Evolutionary conservation across 2,329 filamentous ascomycete genomes (phyloP), one percentile per base, ranked within the genome.

Genomic region (Hypoxylon sp.): DNA sequence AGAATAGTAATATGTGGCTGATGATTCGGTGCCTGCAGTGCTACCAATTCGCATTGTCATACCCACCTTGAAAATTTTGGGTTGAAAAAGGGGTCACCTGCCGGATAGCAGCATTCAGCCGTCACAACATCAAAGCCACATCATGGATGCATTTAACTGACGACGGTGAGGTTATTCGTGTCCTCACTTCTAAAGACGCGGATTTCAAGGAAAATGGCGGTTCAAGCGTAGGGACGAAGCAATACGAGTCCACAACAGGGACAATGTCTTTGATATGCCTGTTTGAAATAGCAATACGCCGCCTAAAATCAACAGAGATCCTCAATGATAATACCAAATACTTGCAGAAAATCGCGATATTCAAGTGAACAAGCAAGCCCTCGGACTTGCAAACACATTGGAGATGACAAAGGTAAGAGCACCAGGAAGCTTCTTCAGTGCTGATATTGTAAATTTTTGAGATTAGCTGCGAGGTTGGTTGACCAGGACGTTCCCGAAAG

Each of bases 81-180:
- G 40, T 44, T 44, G 40, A 44, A 44, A 44, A 44, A n/a, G 40
- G 40, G 40, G 40, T 44, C 8, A 11, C 40, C 17, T 44, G 40
- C 10, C 3, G 10, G 17, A 11, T 44, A 22, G 17, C 17, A 44
- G 10, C 40, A 22, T 44, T 20, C 40, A 44, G 40, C 17, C 10
- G n/a, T 20, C 17, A 22, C 40, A 11, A 8, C 40, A 44, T 44
- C 5, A 11, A 2, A 20, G 10, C 11, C 40, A 22, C 40, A 22
- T 11, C 40, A 44, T 22, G 17, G 20, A 22, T 44, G 40, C 17
- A 22, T 20, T n/a, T 6, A 1, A 20, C 7, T 20, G 20, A 44
- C 40, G n/a, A 44, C 8, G 40, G 3, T 17, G 40, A 10, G 20
- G 6, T 20, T 17, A 44, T 44, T 44, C 20, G 20, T 17, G 2